A percentile compares a stretch with the other conserved stretches of the same genome.
phyloP scores from a whole-genome alignment of 129 eudicot species.

The Helichrysum umbraculigerum region DNA sequence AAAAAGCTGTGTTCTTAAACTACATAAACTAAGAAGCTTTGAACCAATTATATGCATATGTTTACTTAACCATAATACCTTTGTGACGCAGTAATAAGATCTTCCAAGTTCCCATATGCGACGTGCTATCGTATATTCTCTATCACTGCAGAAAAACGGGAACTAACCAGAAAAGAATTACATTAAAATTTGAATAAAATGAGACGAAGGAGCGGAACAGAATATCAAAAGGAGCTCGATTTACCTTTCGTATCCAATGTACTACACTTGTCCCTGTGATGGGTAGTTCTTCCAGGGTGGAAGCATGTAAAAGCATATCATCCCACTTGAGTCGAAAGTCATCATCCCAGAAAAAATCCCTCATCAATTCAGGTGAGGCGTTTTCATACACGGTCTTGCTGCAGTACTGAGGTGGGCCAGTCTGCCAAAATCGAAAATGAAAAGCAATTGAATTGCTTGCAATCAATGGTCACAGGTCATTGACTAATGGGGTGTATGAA shows the following conservation, averaged over 20 bases:
- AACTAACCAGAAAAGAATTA: conserved; percentile 44
- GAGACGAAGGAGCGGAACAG: too few species aligned
- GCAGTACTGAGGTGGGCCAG: conserved; percentile 84
- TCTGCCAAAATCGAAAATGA: conserved; percentile 35
- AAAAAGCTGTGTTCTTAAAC: not conserved
- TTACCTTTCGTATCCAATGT: conserved; percentile 82
- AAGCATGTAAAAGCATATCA: conserved; percentile 64
- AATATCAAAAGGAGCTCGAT: not conserved
- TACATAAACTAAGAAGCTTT: not conserved
- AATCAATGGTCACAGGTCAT: not conserved
- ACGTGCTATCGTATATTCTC: conserved; percentile 80
- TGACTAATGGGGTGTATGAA: not conserved
- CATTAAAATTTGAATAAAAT: not conserved
- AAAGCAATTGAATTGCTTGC: not conserved
- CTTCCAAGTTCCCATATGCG: conserved; percentile 84
- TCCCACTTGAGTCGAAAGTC: conserved; percentile 87
- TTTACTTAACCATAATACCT: conserved; percentile 39
- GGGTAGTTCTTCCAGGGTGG: conserved; percentile 63
- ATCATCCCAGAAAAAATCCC: conserved; percentile 92
- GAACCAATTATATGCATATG: not conserved
- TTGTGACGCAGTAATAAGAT: conserved; percentile 76
- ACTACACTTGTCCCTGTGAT: conserved; percentile 72
- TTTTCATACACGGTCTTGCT: conserved; percentile 76
- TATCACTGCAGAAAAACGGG: conserved; percentile 89
- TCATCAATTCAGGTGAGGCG: conserved; percentile 70